A percentile compares a stretch with the other conserved stretches of the same genome.
phyloP scores from a whole-genome alignment of 345 rosid genomes.

The Dovyalis caffra region DNA sequence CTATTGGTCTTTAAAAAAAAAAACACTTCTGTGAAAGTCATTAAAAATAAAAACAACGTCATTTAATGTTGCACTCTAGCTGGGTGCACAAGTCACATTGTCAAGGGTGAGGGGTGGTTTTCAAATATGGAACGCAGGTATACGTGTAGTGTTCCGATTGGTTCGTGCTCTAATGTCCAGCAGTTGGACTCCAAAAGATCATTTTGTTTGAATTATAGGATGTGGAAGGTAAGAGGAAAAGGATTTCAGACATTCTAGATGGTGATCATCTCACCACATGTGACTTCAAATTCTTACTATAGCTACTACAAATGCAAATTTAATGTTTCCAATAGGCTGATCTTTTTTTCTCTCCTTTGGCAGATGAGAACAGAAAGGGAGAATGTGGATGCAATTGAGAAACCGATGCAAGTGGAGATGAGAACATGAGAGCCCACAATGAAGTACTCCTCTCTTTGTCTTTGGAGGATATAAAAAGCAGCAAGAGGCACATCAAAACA shows the following conservation, averaged over 20 bases:
- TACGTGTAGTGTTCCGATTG: neutral
- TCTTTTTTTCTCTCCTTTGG: neutral
- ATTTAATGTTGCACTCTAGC: neutral
- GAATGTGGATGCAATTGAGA: slow-evolving; percentile 27
- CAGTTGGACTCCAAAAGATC: slow-evolving; percentile 1
- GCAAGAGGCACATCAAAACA: slow-evolving; percentile 1
- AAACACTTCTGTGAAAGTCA: neutral
- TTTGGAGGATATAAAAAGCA: neutral
- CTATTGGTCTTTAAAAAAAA: too few species aligned
- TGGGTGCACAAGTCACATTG: slow-evolving; percentile 18
- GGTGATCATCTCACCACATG: slow-evolving; percentile 24
- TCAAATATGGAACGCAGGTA: neutral
- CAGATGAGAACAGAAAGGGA: slow-evolving; percentile 33
- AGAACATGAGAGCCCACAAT: slow-evolving; percentile 34
- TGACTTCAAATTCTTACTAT: slow-evolving; percentile 14
- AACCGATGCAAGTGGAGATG: slow-evolving; percentile 24
- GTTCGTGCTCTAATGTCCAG: neutral
- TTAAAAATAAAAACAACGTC: neutral
- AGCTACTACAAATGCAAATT: neutral
- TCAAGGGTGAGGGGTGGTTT: neutral
- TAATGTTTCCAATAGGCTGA: slow-evolving; percentile 7
- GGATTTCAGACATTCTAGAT: slow-evolving; percentile 18
- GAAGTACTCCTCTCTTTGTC: neutral
- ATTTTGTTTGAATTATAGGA: neutral
- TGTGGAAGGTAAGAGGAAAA: neutral